These are phyloP conservation scores for Gossypium gossypioides DNA, from an alignment of 441 rosid genomes.

Conservation along the genomic window DNA sequence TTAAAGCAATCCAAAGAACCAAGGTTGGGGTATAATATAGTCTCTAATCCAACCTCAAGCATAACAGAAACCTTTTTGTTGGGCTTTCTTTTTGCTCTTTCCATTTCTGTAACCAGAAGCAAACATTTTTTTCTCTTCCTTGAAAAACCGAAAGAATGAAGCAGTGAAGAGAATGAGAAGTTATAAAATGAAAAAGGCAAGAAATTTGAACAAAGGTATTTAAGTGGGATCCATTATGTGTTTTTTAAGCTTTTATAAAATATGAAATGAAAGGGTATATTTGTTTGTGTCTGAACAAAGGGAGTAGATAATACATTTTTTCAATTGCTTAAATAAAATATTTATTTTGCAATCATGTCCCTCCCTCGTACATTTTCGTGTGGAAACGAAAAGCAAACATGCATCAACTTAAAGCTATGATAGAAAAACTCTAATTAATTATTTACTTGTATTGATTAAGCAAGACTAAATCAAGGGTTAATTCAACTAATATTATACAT, in stretches of 20 bases:
- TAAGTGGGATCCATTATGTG: slow-evolving; percentile 6
- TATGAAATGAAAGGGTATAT: background rate
- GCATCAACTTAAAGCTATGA: background rate
- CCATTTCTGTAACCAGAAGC: background rate
- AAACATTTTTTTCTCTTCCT: background rate
- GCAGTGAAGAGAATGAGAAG: background rate
- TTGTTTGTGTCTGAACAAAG: background rate
- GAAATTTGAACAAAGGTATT: slow-evolving; percentile 1
- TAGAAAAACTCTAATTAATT: too few species aligned
- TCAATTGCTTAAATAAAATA: background rate
- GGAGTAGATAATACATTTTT: background rate
- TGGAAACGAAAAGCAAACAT: background rate
- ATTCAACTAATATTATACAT: too few species aligned
- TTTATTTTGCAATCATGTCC: background rate
- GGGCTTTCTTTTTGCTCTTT: background rate
- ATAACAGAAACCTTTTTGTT: background rate
- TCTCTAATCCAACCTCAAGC: slow-evolving; percentile 9
- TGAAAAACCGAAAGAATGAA: background rate
- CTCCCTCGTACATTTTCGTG: background rate
- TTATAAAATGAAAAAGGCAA: background rate
- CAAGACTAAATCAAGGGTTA: too few species aligned
- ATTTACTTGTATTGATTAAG: too few species aligned
- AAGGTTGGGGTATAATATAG: slow-evolving; percentile 16
- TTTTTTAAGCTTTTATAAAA: background rate
- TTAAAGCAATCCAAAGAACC: slow-evolving; percentile 32